phyloP scores from a whole-genome alignment of 2,329 filamentous ascomycete species.

The Aspergillus sp. region DNA sequence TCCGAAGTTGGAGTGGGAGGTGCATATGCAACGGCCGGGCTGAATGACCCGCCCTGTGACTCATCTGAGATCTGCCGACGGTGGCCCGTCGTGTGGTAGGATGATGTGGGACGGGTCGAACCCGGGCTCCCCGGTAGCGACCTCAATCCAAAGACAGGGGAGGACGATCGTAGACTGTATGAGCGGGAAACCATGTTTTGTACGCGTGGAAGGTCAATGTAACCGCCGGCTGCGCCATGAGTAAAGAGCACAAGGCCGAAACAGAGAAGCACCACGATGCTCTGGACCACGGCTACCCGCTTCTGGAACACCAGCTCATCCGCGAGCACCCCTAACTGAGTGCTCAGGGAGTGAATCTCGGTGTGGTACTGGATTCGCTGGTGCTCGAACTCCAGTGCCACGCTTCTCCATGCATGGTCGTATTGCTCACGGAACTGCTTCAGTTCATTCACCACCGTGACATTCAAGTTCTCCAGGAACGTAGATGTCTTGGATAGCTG shows the following conservation, averaged over 20 bases:
- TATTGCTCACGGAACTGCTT: constrained; percentile 79
- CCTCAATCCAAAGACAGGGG: constrained; percentile 35
- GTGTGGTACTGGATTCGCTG: constrained; percentile 81
- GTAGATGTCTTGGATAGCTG: constrained; percentile 79
- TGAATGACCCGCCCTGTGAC: constrained; percentile 28
- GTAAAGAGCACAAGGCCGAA: constrained; percentile 83
- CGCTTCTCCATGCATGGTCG: constrained; percentile 95
- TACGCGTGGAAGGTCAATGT: constrained; percentile 48
- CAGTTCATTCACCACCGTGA: constrained; percentile 79
- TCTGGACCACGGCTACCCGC: constrained; percentile 90
- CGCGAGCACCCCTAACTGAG: constrained; percentile 81
- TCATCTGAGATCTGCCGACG: constrained; percentile 37
- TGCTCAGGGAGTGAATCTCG: constrained; percentile 78
- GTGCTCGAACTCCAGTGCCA: constrained; percentile 84
- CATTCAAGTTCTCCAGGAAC: constrained; percentile 83
- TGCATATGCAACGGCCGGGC: constrained; percentile 37
- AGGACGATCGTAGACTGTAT: constrained; percentile 42
- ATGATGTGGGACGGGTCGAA: constrained; percentile 36
- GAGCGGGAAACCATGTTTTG: constrained; percentile 49
- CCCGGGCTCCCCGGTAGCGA: constrained; percentile 39
- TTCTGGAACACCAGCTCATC: constrained; percentile 85
- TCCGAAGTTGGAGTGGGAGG: constrained; percentile 42
- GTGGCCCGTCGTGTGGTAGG: constrained; percentile 28
- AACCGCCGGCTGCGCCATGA: constrained; percentile 42
- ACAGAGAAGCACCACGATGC: constrained; percentile 80